Evolutionary conservation across 2,329 filamentous ascomycete species (phyloP), one percentile per base, ranked within the genome.

Genomic region (Thielaviopsis punctulata): DNA sequence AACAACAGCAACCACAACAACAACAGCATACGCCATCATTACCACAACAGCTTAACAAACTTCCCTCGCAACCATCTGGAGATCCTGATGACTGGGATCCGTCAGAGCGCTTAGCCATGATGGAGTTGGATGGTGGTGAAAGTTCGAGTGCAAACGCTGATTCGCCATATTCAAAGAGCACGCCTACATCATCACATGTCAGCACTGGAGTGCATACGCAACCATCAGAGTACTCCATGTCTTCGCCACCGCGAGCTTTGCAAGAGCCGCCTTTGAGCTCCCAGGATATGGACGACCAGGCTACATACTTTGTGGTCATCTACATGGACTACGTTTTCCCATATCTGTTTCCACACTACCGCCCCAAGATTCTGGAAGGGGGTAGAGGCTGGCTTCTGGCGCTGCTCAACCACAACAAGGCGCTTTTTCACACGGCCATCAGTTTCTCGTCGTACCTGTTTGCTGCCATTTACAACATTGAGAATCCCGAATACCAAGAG

Each of bases 271-370:
- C 19, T 36, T 21, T 19, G 44, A 46, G 12, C 8, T 23, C 10
- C 36, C 36, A 22, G n/a, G 19, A 12, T 27, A 45, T 1, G 39
- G 49, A 55, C 39, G 53, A 55, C 27, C 53, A 55, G 21, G 48
- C 53, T 50, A 58, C 68, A 0, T 65, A 68, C 59, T 68, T 73
- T 44, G 63, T 75, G 53, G 76, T 77, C 70, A 69, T 76, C 53
- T 82, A 80, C 59, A 66, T 81, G 45, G 78, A 82, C 60, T 72
- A 76, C 56, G 68, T 80, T 19, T 73, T 81, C 56, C 77, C 79
- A 1, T 76, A 79, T 57, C 63, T 81, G 1, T 81, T 77, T 59
- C 79, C 79, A 2, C 76, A 80, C 60, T 82, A 81, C 62, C 70
- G 70, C 2, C 78, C 79, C 1, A 66, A 68, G 2, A 60, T 78